Evolutionary conservation across 1,139 yeast genomes (phyloP), one percentile per base, ranked within the genome.

Genomic region (Lipomyces yarrowii): DNA sequence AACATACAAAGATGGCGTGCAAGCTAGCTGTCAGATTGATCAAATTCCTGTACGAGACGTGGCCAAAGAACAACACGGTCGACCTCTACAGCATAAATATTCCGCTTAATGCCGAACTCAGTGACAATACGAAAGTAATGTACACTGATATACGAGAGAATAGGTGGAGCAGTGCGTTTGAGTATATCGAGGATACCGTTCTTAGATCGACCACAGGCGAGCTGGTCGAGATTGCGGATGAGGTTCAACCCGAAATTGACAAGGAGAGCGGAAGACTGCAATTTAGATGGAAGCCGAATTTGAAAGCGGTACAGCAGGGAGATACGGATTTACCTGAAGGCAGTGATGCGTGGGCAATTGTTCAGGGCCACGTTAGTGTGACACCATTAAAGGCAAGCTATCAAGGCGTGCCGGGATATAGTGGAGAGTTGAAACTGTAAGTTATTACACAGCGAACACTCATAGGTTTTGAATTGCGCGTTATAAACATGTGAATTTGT

Each of bases 281-380:
- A 63, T 94, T 87, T 77, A 80, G 81, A 69, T 94, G 99, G 98
- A 81, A 82, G 59, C 99, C 99, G 0, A 87, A 92, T 75, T 92
- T 91, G 77, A 84, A 84, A 61, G 79, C 83, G 35, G 93, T 90
- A 35, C 89, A 87, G 72, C 80, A 84, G 64, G 84, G 87, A 48
- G 88, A 90, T 10, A 77, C 82, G 55, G 79, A 76, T 18, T 86
- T 87, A 66, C 77, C 79, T 8, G 78, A 77, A 5, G 82, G 78
- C 1, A 87, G 85, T 37, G 84, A 82, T 63, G 86, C 84, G 56
- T 79, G 82, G 76, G 80, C 79, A 56, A 77, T 79, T 68, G 78
- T 85, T 62, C 75, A 79, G 60, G 81, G 79, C 54, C 74, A 79
- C 51, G 37, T 35, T 42, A 87, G 96, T 73, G 94, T 94, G 13